Evolutionary conservation across 495 filamentous ascomycete species (phyloP).

Genomic region (Cercophora samala): DNA sequence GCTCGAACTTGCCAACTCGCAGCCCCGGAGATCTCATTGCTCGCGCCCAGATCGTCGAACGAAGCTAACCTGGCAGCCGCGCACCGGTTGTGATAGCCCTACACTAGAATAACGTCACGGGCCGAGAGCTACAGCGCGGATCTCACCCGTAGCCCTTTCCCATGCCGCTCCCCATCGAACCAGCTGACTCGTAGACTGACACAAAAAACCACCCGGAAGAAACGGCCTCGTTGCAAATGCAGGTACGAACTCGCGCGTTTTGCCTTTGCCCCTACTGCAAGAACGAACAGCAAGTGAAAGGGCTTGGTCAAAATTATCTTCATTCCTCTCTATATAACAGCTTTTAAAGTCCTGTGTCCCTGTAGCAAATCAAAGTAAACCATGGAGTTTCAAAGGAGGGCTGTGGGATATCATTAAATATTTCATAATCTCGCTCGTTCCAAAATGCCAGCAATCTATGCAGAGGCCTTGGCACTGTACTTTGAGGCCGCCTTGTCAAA

Average conservation of each 20-base stretch:
- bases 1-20: not conserved
- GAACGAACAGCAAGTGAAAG: not conserved
- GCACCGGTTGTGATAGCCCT: not conserved
- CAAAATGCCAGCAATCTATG: conserved; percentile 34
- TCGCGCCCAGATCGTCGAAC: not conserved
- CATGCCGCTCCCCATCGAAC: not conserved
- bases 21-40: not conserved
- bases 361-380: not conserved
- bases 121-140: not conserved
- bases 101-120: not conserved
- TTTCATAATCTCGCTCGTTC: conserved; percentile 13
- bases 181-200: not conserved
- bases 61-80: not conserved
- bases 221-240: not conserved
- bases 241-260: not conserved
- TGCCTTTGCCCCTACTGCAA: not conserved
- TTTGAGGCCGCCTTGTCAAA: conserved; percentile 80
- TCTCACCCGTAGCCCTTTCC: not conserved
- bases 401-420: conserved; percentile 20
- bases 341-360: not conserved
- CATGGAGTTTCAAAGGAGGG: conserved; percentile 17
- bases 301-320: not conserved
- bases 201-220: not conserved
- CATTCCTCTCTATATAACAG: not conserved
- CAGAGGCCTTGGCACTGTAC: conserved; percentile 68